These are phyloP conservation scores for Suhomyces choctaworum DNA, from an alignment of 1,139 yeast species.

Conservation along the genomic window DNA sequence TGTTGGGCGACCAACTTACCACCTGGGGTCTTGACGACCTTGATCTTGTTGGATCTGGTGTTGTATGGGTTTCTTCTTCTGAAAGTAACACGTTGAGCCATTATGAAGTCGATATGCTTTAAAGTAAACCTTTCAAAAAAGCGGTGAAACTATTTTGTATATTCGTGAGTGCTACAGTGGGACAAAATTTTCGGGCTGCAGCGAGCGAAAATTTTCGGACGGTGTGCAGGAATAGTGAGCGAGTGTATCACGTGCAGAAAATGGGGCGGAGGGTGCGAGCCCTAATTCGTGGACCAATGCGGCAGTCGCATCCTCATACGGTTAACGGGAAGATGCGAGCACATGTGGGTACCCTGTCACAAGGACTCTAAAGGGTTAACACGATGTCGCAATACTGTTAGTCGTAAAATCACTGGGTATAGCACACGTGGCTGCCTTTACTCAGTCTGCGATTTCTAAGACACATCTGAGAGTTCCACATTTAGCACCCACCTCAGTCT, in stretches of 20 bases:
- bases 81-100: constrained; percentile 57
- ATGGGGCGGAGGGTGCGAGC: constrained; percentile 17
- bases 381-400: too few species aligned
- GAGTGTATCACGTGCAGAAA: constrained; percentile 7
- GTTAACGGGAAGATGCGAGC: too few species aligned
- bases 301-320: too few species aligned
- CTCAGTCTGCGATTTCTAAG: too few species aligned
- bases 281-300: too few species aligned
- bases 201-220: constrained; percentile 11
- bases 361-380: too few species aligned
- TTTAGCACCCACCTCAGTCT: too few species aligned
- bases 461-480: too few species aligned
- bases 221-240: constrained; percentile 11
- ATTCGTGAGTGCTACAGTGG: constrained; percentile 9
- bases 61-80: constrained; percentile 70
- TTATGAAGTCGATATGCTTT: constrained; percentile 25
- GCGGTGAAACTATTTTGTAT: constrained; percentile 14
- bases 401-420: too few species aligned
- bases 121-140: constrained; percentile 18
- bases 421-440: too few species aligned
- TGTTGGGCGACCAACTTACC: constrained; percentile 97
- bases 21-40: constrained; percentile 99
- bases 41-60: constrained; percentile 99
- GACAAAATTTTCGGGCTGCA: constrained; percentile 14
- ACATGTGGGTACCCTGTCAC: too few species aligned